phyloP scores from a whole-genome alignment of 176 grass and related monocot genomes.

The Carex pumila region DNA sequence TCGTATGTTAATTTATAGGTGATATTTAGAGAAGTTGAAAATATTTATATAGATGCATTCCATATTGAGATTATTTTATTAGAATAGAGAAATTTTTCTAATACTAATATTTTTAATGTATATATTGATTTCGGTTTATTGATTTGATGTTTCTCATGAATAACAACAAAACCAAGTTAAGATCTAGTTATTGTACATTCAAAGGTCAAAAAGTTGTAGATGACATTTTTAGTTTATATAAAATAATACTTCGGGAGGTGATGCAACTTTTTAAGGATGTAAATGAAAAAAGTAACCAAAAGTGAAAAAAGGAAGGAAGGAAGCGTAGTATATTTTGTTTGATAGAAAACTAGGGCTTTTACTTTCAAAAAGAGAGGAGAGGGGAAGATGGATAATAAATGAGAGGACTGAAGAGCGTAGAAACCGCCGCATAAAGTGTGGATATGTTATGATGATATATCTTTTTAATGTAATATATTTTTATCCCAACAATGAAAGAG shows the following conservation, averaged over 20 bases:
- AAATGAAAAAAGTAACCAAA: background rate
- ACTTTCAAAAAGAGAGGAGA: slow-evolving; percentile 6
- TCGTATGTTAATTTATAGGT: no score
- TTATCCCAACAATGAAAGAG: background rate
- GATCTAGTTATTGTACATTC: no score
- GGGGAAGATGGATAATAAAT: slow-evolving; percentile 18
- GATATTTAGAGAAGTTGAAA: no score
- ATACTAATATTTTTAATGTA: no score
- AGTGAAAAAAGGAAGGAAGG: background rate
- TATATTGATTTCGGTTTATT: no score
- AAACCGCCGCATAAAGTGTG: slow-evolving; percentile 26
- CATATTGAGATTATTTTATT: no score
- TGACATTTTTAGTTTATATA: background rate
- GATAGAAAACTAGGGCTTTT: background rate
- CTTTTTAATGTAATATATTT: background rate
- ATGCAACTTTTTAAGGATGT: background rate
- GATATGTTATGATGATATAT: slow-evolving; percentile 17
- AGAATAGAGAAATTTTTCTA: no score
- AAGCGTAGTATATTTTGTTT: slow-evolving; percentile 4
- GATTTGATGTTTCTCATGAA: no score
- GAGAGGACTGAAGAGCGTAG: slow-evolving; percentile 13
- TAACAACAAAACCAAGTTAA: no score
- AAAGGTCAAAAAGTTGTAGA: background rate
- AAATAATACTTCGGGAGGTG: background rate
- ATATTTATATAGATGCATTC: no score